Evolutionary conservation across 176 grass and related monocot species (phyloP).

Genomic region (Dendrocalamus sinicus): DNA sequence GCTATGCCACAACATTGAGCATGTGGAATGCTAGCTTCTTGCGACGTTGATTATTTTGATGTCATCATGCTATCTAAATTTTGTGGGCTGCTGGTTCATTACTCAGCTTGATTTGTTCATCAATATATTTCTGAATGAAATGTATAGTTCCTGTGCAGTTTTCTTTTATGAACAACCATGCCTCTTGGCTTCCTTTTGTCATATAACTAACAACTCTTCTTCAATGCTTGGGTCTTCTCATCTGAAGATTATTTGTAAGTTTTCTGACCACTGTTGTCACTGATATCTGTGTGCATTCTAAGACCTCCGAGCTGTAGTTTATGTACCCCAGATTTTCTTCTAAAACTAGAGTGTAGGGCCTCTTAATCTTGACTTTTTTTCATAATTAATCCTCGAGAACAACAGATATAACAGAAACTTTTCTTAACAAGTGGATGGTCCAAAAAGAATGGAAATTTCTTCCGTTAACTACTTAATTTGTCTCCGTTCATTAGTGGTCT

Average conservation of each 20-base stretch:
- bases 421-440: slow-evolving; percentile 4
- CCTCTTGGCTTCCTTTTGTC: neutral
- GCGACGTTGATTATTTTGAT: neutral
- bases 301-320: slow-evolving; percentile 4
- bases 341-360: neutral
- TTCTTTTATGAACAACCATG: slow-evolving; percentile 16
- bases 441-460: neutral
- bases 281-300: neutral
- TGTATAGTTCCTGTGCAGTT: neutral
- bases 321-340: neutral
- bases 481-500: neutral
- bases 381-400: neutral
- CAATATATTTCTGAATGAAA: slow-evolving; percentile 21
- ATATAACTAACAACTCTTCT: neutral
- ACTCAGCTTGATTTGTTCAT: neutral
- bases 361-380: neutral
- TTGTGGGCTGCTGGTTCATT: neutral
- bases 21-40: slow-evolving; percentile 12
- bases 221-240: slow-evolving; percentile 2
- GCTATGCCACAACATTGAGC: neutral
- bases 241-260: neutral
- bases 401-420: neutral
- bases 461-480: neutral
- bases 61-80: slow-evolving; percentile 22
- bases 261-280: slow-evolving; percentile 2